phyloP scores from a whole-genome alignment of 75 land plant species.

The Gnetum montanum region DNA sequence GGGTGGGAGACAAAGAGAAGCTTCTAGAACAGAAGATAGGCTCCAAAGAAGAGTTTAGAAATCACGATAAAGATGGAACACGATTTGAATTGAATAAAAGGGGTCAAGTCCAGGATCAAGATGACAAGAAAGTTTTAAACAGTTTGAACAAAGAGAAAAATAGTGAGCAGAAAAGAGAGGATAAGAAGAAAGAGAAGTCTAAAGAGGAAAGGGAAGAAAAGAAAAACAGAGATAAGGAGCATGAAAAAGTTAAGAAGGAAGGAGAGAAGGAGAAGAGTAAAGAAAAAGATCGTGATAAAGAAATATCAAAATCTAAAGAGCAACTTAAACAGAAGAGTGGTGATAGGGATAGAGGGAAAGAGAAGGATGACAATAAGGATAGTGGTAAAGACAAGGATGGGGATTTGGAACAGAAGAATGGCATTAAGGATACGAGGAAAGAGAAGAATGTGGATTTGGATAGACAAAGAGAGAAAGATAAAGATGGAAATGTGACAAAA shows the following conservation, averaged over 20 bases:
- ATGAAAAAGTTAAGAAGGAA: conserved; percentile 5
- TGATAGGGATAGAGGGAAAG: conserved; percentile 9
- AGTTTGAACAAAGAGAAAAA: conserved; percentile 2
- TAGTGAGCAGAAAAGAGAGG: conserved; percentile 9
- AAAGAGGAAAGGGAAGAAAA: conserved; percentile 11
- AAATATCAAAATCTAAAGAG: conserved; percentile 1
- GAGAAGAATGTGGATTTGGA: conserved; percentile 9
- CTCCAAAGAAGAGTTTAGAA: background rate
- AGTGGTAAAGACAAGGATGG: conserved; percentile 9
- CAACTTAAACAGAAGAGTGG: conserved; percentile 9
- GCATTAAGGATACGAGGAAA: conserved; percentile 7
- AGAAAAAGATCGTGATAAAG: conserved; percentile 1
- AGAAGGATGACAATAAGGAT: conserved; percentile 9
- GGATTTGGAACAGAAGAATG: conserved; percentile 11
- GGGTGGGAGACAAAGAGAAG: conserved; percentile 17
- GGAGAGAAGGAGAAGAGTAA: conserved; percentile 8
- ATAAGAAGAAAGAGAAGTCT: conserved; percentile 11
- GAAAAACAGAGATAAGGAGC: conserved; percentile 5
- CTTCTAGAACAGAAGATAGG: background rate
- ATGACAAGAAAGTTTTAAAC: background rate
- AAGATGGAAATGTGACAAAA: background rate
- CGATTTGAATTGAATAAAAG: background rate
- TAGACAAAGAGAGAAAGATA: conserved; percentile 7
- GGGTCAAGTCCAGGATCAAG: background rate
- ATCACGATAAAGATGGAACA: conserved; percentile 5